Conservation (phyloP, 140 eudicot species). For the Senecio squalidus region DNA sequence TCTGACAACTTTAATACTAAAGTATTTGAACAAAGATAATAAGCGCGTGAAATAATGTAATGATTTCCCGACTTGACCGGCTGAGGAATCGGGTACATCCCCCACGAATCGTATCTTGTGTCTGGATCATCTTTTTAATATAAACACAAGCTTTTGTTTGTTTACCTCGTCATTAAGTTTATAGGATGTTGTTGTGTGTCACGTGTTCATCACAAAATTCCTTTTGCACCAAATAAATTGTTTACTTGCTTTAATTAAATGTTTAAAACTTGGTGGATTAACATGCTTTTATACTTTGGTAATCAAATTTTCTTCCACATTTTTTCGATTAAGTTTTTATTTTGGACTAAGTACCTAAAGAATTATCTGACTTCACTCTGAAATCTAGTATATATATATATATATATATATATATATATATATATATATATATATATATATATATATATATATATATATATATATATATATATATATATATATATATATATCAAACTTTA, state of each 20-base stretch:
- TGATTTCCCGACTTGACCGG: conserved; percentile 15
- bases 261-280: no score
- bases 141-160: not conserved
- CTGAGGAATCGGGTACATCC: conserved; percentile 15
- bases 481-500: not conserved
- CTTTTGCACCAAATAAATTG: not conserved
- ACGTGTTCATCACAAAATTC: not conserved
- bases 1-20: no score
- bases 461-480: not conserved
- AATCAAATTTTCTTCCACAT: no score
- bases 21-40: no score
- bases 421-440: not conserved
- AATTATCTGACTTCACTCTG: no score
- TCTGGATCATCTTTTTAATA: not conserved
- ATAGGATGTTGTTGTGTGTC: conserved; percentile 2
- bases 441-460: not conserved
- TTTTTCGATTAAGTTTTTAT: no score
- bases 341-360: no score
- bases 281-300: no score
- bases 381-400: not conserved
- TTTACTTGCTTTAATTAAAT: no score
- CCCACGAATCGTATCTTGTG: conserved; percentile 12
- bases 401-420: not conserved
- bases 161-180: not conserved
- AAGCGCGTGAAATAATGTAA: not conserved